phyloP scores from a whole-genome alignment of 495 filamentous ascomycete genomes.

The Mycothermus thermophilus region DNA sequence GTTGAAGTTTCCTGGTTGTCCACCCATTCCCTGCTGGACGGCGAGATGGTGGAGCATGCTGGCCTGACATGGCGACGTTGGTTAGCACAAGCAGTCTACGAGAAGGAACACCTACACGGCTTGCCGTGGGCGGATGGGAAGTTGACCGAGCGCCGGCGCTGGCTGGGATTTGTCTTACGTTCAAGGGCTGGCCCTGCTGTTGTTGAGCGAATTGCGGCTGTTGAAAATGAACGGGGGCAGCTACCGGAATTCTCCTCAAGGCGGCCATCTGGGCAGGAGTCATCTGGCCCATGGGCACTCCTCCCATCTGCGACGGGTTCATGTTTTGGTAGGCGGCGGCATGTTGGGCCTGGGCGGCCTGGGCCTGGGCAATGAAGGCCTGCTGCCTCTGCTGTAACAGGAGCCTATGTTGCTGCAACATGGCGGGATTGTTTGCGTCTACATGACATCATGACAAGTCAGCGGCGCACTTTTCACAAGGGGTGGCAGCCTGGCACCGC shows the following conservation, averaged over 20 bases:
- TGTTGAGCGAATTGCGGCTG: slow-evolving; percentile 33
- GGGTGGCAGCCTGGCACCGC: no score
- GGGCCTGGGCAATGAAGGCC: slow-evolving; percentile 30
- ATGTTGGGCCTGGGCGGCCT: slow-evolving; percentile 34
- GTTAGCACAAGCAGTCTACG: slow-evolving; percentile 13
- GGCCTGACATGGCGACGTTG: slow-evolving; percentile 1
- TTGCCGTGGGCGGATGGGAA: no score
- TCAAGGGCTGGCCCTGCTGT: slow-evolving; percentile 30
- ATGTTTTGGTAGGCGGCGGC: slow-evolving; percentile 27
- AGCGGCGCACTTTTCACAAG: no score
- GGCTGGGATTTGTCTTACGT: slow-evolving; percentile 18
- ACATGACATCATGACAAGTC: no score
- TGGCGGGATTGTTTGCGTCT: no score
- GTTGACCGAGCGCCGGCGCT: no score
- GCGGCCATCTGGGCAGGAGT: slow-evolving; percentile 14
- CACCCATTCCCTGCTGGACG: slow-evolving; percentile 27
- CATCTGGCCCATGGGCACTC: slow-evolving; percentile 40
- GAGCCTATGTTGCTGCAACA: neutral
- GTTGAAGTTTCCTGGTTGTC: slow-evolving; percentile 24
- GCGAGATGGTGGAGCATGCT: slow-evolving; percentile 18
- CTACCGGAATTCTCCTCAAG: slow-evolving; percentile 23
- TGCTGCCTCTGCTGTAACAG: slow-evolving; percentile 33
- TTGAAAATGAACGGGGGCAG: slow-evolving; percentile 33
- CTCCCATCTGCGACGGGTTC: no score
- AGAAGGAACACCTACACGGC: slow-evolving; percentile 6